Evolutionary conservation across 768 basidiomycete genomes (phyloP), one percentile per base, ranked within the genome.

Genomic region (Fistulinella prunicolor): DNA sequence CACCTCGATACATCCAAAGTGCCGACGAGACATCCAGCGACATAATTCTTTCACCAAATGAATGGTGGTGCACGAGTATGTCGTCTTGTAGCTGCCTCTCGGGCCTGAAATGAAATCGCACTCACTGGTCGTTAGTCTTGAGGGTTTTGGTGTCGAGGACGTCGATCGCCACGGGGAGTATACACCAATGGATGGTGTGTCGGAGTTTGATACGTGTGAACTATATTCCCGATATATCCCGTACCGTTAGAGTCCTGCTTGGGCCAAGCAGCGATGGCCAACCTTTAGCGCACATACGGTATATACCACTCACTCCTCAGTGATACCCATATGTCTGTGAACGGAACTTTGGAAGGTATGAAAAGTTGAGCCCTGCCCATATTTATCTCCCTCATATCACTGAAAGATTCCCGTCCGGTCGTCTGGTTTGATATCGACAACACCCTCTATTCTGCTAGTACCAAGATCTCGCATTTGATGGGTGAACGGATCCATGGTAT

Each of bases 391-490:
- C 41, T 47, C 52, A 30, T 22, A 3, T 26, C 13, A 12, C 10
- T 21, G 30, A 49, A 52, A 65, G 86, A 88, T 72, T 74, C 79
- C 32, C 79, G 82, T 13, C 66, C 66, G 51, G 68, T 90, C 41
- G 74, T 89, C 42, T 92, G 83, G 79, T 81, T 93, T 51, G 90
- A 92, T 61, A 89, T 93, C 49, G 91, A 93, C 67, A 92, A 94
- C 58, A 91, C 89, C 3, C 75, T 94, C 14, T 94, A 93, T 64
- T 87, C 89, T 8, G 80, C 86, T 1, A 83, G 78, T 56, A 73
- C 82, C 17, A 81, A 76, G 64, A 88, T 93, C 44, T 82, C 84
- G 4, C 80, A 86, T 52, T 83, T 79, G 16, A 92, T 94, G 91
- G 83, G 84, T 12, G 66, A 82, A 51, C 79, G 81, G 43, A 92